Evolutionary conservation across 2,329 filamentous ascomycete species (phyloP).

Genomic region (Ploettnerulaceae sp.): DNA sequence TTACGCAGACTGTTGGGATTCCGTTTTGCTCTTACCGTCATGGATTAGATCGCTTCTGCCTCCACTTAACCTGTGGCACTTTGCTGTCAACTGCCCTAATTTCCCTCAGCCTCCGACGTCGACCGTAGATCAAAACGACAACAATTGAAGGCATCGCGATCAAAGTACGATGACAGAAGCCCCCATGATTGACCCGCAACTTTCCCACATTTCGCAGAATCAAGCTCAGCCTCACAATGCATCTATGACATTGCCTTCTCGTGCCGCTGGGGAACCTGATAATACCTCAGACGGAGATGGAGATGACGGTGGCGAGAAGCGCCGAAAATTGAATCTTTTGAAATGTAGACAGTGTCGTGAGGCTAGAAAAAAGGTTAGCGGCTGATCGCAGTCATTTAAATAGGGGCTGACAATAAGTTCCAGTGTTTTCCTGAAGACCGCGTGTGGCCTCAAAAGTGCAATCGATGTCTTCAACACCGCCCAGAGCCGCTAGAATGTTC

Average conservation of each 20-base stretch:
- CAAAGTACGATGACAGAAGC: constrained; percentile 1
- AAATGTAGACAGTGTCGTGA: constrained; percentile 20
- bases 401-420: constrained; percentile 1
- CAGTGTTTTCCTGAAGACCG: constrained; percentile 16
- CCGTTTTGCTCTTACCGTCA: no score
- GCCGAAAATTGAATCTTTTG: constrained; percentile 17
- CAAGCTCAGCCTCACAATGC: neutral
- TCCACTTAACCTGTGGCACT: no score
- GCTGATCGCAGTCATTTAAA: neutral
- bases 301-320: constrained; percentile 7
- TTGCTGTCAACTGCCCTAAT: no score
- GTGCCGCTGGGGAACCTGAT: neutral
- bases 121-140: constrained; percentile 1
- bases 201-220: neutral
- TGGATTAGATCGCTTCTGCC: no score
- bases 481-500: constrained; percentile 16
- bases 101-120: neutral
- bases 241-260: neutral
- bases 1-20: no score
- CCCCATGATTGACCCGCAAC: constrained; percentile 1
- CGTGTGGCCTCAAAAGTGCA: constrained; percentile 17
- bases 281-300: constrained; percentile 2
- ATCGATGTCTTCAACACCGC: constrained; percentile 14
- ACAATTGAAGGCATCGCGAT: neutral
- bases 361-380: constrained; percentile 18